A percentile compares a stretch with the other conserved stretches of the same genome.
phyloP scores from a whole-genome alignment of 148 eudicot genomes.

The Salicornia ramosissima region DNA sequence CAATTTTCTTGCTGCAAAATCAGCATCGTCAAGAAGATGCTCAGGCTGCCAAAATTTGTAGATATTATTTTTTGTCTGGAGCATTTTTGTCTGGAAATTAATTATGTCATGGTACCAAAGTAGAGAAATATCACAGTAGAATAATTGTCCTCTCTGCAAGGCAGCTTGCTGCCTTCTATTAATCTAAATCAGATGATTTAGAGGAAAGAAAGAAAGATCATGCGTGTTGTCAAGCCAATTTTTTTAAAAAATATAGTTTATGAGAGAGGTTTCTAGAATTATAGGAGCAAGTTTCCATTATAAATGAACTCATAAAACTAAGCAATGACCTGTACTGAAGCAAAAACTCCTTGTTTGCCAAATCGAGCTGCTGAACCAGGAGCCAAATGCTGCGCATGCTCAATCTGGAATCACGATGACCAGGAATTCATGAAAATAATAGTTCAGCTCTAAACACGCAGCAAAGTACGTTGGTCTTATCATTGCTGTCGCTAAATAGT shows the following conservation, averaged over 20 bases:
- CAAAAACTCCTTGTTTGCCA: slow-evolving; percentile 67
- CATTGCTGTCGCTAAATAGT: not conserved
- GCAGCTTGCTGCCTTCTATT: not conserved
- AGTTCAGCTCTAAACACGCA: not conserved
- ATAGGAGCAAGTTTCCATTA: not conserved
- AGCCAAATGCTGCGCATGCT: slow-evolving; percentile 97
- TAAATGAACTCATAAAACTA: slow-evolving; percentile 5
- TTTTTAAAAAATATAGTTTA: not conserved
- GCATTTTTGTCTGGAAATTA: no score
- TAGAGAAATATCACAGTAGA: not conserved
- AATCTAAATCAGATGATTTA: no score
- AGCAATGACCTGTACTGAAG: slow-evolving; percentile 78
- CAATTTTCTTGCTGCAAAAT: slow-evolving; percentile 68
- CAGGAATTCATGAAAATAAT: slow-evolving; percentile 2
- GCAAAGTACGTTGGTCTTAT: not conserved
- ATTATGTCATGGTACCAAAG: not conserved
- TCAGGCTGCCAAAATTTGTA: slow-evolving; percentile 61
- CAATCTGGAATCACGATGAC: slow-evolving; percentile 56
- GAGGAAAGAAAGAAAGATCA: not conserved
- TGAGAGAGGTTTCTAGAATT: no score
- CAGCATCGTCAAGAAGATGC: slow-evolving; percentile 85
- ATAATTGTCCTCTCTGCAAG: not conserved
- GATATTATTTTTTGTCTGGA: no score
- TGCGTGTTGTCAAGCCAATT: not conserved
- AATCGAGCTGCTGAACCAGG: slow-evolving; percentile 58